Evolutionary conservation across 345 rosid genomes (phyloP).

Genomic region (Gossypioides kirkii): DNA sequence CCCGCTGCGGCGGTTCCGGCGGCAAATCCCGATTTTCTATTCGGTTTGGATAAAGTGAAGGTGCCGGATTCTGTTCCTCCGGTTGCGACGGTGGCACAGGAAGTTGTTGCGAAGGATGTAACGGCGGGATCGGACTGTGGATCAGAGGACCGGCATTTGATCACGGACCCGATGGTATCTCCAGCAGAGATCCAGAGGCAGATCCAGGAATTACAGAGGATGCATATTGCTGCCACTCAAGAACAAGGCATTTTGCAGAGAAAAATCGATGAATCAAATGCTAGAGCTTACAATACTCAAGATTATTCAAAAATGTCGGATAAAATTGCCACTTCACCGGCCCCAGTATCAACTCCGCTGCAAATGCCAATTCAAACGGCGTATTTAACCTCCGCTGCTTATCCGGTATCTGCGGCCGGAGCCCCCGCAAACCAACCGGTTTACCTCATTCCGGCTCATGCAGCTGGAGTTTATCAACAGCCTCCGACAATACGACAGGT

Average conservation of each 20-base stretch:
- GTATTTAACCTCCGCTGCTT: conserved; percentile 26
- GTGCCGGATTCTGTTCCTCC: conserved; percentile 21
- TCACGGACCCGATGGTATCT: conserved; percentile 23
- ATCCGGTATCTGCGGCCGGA: conserved; percentile 4
- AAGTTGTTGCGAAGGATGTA: conserved; percentile 25
- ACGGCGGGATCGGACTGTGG: conserved; percentile 41
- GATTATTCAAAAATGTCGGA: conserved; percentile 27
- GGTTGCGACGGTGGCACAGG: conserved; percentile 22
- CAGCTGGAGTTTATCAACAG: conserved; percentile 25
- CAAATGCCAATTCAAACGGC: conserved; percentile 35
- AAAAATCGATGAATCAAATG: conserved; percentile 25
- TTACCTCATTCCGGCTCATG: conserved; percentile 33
- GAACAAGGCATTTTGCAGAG: conserved; percentile 27
- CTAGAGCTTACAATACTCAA: conserved; percentile 14
- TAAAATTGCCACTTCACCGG: conserved; percentile 22
- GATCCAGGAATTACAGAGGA: conserved; percentile 38
- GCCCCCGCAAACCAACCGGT: conserved; percentile 34
- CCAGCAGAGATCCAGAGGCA: conserved; percentile 37
- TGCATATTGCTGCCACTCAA: conserved; percentile 29
- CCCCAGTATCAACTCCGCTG: conserved; percentile 25
- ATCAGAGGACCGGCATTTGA: conserved; percentile 37
- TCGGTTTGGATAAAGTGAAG: conserved; percentile 47
- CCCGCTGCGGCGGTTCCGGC: conserved; percentile 22
- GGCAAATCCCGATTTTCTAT: conserved; percentile 40
- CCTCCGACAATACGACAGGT: conserved; percentile 28